phyloP scores from a whole-genome alignment of 2,329 filamentous ascomycete genomes.

The Fusarium piperis region DNA sequence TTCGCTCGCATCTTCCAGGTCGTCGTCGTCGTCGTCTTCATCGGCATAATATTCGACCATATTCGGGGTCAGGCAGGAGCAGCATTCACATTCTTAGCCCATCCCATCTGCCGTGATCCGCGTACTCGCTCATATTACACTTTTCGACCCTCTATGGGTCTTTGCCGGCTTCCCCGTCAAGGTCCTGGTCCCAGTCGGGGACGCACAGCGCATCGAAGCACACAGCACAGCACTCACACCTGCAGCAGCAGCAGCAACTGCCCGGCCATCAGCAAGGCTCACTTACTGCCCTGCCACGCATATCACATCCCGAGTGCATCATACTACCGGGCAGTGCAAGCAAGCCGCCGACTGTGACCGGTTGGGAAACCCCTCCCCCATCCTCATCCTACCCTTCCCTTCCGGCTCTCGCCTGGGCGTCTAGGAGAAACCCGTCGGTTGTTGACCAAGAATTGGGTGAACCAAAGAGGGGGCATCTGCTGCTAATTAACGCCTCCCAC shows the following conservation, averaged over 20 bases:
- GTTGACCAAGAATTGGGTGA: neutral
- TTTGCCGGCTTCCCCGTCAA: neutral
- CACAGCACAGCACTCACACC: conserved; percentile 1
- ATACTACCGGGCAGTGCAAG: conserved; percentile 2
- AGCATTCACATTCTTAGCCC: neutral
- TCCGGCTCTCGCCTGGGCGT: neutral
- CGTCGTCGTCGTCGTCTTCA: neutral
- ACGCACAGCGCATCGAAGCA: conserved; percentile 13
- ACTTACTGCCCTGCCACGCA: neutral
- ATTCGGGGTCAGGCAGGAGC: neutral
- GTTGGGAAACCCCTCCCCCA: neutral
- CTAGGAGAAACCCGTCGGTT: conserved; percentile 6
- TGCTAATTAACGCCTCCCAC: conserved; percentile 40
- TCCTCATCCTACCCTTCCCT: neutral
- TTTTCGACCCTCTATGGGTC: neutral
- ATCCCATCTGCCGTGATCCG: neutral
- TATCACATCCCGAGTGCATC: neutral
- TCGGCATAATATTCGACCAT: neutral
- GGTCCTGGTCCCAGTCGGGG: neutral
- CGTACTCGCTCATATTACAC: neutral
- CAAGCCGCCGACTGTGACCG: neutral
- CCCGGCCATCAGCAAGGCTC: conserved; percentile 3
- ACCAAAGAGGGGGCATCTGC: conserved; percentile 13
- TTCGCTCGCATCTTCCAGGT: neutral
- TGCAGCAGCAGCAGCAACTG: neutral